Conservation (phyloP, 2,329 filamentous ascomycete species). For the Biscogniauxia sp. region DNA sequence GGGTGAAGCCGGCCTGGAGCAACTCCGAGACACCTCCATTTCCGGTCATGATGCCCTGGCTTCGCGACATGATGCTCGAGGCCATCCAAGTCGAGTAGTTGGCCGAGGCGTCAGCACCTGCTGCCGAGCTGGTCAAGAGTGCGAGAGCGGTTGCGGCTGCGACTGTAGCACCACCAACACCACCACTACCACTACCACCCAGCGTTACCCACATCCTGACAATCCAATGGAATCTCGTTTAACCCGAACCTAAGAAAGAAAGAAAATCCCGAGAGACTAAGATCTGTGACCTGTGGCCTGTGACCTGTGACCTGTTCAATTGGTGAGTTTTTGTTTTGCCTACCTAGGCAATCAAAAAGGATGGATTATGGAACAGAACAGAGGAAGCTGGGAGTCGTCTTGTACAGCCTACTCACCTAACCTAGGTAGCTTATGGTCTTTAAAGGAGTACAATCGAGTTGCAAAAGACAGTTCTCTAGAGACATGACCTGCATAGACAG, state of each 20-base stretch:
- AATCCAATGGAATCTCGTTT: background rate
- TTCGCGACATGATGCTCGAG: conserved; percentile 31
- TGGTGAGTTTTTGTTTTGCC: background rate
- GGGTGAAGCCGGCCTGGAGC: conserved; percentile 33
- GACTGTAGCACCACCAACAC: background rate
- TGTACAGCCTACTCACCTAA: background rate
- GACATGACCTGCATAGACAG: background rate
- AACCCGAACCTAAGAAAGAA: no score
- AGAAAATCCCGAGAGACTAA: background rate
- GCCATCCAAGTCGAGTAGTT: conserved; percentile 31
- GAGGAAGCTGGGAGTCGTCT: background rate
- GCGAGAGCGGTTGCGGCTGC: conserved; percentile 13
- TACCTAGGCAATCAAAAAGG: no score
- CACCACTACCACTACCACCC: background rate
- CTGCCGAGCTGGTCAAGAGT: conserved; percentile 7
- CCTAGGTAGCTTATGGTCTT: no score
- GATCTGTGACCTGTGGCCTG: background rate
- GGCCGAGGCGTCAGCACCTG: background rate
- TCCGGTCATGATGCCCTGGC: conserved; percentile 33
- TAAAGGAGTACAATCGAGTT: background rate
- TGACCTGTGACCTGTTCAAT: background rate
- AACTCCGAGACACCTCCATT: conserved; percentile 28
- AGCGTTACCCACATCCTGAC: background rate
- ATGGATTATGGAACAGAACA: background rate
- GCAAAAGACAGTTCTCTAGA: background rate